Evolutionary conservation across 805 yeast species (phyloP).

Genomic region (Yarrowia sp.): DNA sequence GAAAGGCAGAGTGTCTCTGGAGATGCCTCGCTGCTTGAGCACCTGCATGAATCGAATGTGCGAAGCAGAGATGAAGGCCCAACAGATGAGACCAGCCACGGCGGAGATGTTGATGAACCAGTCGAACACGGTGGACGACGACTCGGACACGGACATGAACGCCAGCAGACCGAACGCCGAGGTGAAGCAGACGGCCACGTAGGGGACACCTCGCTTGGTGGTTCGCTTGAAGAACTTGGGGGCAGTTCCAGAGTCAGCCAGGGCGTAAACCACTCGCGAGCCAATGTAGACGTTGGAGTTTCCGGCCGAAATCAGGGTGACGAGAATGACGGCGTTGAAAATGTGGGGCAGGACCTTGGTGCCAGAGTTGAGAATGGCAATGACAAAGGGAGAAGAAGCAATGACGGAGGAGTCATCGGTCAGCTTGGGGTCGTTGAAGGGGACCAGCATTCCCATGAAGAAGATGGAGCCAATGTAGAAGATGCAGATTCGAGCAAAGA

Average conservation of each 20-base stretch:
- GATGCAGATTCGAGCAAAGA: slow-evolving; percentile 58
- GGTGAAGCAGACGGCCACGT: slow-evolving; percentile 59
- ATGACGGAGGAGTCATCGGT: slow-evolving; percentile 55
- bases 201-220: slow-evolving; percentile 75
- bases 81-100: slow-evolving; percentile 74
- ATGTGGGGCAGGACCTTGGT: slow-evolving; percentile 57
- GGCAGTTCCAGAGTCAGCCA: slow-evolving; percentile 74
- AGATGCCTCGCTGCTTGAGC: slow-evolving; percentile 65
- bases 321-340: slow-evolving; percentile 63
- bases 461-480: slow-evolving; percentile 61
- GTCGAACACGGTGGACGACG: slow-evolving; percentile 51
- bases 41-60: slow-evolving; percentile 74
- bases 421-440: slow-evolving; percentile 58
- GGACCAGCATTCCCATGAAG: slow-evolving; percentile 63
- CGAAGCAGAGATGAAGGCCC: slow-evolving; percentile 74
- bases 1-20: slow-evolving; percentile 74
- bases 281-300: slow-evolving; percentile 70
- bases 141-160: slow-evolving; percentile 62
- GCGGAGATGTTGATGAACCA: slow-evolving; percentile 76
- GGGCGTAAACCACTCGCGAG: slow-evolving; percentile 66
- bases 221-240: slow-evolving; percentile 70
- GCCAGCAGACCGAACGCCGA: slow-evolving; percentile 68
- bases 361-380: slow-evolving; percentile 59
- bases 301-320: slow-evolving; percentile 70
- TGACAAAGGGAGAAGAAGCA: slow-evolving; percentile 57